phyloP scores from a whole-genome alignment of 768 basidiomycete genomes.

The Xerocomus spinulosus region DNA sequence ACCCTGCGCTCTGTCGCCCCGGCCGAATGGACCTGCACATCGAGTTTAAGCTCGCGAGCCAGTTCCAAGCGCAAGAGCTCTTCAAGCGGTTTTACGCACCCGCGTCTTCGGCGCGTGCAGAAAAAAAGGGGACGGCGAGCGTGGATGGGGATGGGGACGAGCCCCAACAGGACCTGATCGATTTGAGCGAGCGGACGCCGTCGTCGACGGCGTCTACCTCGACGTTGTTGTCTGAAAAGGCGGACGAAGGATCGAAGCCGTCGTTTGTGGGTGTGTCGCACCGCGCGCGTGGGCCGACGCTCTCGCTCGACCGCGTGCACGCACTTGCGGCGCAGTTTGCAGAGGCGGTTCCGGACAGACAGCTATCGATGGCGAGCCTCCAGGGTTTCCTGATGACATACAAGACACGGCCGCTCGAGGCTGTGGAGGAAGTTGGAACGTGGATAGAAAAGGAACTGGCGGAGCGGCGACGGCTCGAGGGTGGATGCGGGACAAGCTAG shows the following conservation, averaged over 20 bases:
- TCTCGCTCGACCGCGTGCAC: slow-evolving; percentile 38
- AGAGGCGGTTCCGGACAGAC: slow-evolving; percentile 44
- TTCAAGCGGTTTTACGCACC: slow-evolving; percentile 68
- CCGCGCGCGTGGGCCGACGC: slow-evolving; percentile 33
- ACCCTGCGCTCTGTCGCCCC: slow-evolving; percentile 70
- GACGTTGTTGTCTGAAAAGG: slow-evolving; percentile 15
- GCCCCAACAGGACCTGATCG: background rate
- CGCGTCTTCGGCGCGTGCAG: background rate
- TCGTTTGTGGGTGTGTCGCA: slow-evolving; percentile 24
- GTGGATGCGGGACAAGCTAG: too few species aligned
- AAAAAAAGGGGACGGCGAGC: too few species aligned
- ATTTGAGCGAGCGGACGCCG: slow-evolving; percentile 16
- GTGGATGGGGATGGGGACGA: background rate
- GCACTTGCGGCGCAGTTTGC: slow-evolving; percentile 55
- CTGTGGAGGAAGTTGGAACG: slow-evolving; percentile 39
- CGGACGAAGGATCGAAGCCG: background rate
- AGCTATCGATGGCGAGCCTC: slow-evolving; percentile 40
- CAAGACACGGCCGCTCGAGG: slow-evolving; percentile 56
- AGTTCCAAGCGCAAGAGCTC: slow-evolving; percentile 59
- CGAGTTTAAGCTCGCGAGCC: slow-evolving; percentile 71
- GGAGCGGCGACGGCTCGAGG: background rate
- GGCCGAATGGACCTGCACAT: slow-evolving; percentile 80
- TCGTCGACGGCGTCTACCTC: background rate
- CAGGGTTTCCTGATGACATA: slow-evolving; percentile 66
- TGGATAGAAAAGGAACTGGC: slow-evolving; percentile 50